Evolutionary conservation across 805 yeast genomes (phyloP).

Genomic region (Geotrichum ghanense): DNA sequence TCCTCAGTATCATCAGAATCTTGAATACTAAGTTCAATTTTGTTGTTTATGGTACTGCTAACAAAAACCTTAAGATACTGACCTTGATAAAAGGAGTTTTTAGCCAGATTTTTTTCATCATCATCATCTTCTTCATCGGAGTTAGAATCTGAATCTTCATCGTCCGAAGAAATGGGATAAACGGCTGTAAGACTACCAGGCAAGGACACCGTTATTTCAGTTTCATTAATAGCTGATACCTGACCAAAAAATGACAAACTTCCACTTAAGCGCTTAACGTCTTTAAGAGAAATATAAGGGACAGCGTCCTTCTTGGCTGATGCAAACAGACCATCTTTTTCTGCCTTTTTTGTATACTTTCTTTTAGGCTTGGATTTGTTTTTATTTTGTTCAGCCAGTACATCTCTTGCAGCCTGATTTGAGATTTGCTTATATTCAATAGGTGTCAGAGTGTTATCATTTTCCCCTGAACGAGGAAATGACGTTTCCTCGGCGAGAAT

Average conservation of each 20-base stretch:
- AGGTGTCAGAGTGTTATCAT: constrained; percentile 67
- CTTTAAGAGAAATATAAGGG: constrained; percentile 42
- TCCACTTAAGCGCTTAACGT: constrained; percentile 49
- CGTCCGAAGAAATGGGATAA: constrained; percentile 59
- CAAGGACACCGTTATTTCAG: constrained; percentile 58
- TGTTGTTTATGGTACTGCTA: constrained; percentile 59
- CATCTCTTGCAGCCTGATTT: constrained; percentile 85
- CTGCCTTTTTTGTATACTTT: background rate
- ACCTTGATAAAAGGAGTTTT: constrained; percentile 52
- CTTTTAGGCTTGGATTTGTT: constrained; percentile 13
- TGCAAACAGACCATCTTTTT: background rate
- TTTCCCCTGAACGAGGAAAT: constrained; percentile 91
- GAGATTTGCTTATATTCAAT: constrained; percentile 87
- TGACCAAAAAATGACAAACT: constrained; percentile 77
- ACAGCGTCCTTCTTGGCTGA: constrained; percentile 18
- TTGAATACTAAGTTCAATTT: constrained; percentile 49
- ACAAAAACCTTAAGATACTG: constrained; percentile 77
- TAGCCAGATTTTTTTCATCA: constrained; percentile 40
- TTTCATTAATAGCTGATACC: constrained; percentile 43
- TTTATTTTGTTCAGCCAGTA: constrained; percentile 28
- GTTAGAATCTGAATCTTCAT: constrained; percentile 51
- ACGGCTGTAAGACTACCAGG: constrained; percentile 71
- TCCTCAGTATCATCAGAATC: constrained; percentile 16
- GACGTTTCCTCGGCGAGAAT: constrained; percentile 34
- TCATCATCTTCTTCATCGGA: constrained; percentile 42